Percentiles rank a stretch among this genome's conserved stretches.
phyloP scores from a whole-genome alignment of 1,284 basidiomycete species.

The Rhodotorula sp. region DNA sequence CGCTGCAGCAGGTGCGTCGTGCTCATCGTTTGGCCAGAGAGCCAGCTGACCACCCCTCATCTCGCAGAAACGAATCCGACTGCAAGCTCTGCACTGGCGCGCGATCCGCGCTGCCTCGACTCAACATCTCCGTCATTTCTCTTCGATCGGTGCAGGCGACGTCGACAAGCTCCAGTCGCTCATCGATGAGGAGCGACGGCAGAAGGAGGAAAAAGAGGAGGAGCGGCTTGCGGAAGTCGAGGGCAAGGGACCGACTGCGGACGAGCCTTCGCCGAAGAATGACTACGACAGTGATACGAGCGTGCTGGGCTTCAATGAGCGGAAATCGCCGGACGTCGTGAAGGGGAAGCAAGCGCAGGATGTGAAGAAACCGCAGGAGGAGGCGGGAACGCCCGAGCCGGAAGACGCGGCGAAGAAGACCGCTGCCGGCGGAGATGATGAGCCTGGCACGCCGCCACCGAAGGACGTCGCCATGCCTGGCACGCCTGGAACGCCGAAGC shows the following conservation, averaged over 20 bases:
- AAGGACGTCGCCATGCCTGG: not conserved
- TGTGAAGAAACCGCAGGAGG: not conserved
- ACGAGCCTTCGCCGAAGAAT: not conserved
- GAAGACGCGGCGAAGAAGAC: not conserved
- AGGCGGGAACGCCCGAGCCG: conserved; percentile 2
- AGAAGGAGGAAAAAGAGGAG: not conserved
- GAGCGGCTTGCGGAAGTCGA: not conserved
- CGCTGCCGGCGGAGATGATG: not conserved
- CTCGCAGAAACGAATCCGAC: conserved; percentile 5
- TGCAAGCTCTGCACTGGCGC: conserved; percentile 37
- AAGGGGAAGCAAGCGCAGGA: not conserved
- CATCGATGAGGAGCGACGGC: conserved; percentile 15
- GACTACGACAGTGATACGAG: conserved; percentile 3
- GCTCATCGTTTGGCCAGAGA: too few species aligned
- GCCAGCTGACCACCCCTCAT: not conserved
- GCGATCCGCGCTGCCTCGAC: conserved; percentile 31
- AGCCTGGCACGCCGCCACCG: conserved; percentile 2
- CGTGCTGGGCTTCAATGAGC: not conserved
- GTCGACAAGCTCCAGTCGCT: conserved; percentile 7
- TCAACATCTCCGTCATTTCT: conserved; percentile 29
- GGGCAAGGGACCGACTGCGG: not conserved
- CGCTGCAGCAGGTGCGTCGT: conserved; percentile 1
- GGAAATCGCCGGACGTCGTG: not conserved
- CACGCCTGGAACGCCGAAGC: conserved; percentile 28
- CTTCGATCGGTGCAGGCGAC: conserved; percentile 28